Conservation (phyloP, 768 basidiomycete species). For the Kwoniella bestiolae region DNA sequence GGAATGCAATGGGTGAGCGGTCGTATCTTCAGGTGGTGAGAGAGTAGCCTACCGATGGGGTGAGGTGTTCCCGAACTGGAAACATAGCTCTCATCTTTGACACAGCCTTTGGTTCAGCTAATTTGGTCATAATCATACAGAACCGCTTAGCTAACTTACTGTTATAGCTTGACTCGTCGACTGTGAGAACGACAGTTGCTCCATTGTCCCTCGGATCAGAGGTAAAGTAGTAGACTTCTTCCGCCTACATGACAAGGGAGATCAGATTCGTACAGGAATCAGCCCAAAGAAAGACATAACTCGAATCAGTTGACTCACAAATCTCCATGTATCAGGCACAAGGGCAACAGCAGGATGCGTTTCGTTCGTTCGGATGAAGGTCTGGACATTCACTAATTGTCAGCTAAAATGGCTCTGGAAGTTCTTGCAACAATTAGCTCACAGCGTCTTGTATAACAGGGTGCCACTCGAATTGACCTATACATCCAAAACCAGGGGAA, state of each 20-base stretch:
- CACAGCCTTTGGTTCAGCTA: neutral
- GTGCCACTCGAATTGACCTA: slow-evolving; percentile 75
- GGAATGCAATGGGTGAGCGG: neutral
- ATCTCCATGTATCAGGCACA: slow-evolving; percentile 58
- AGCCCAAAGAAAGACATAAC: no score
- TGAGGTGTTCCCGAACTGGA: slow-evolving; percentile 61
- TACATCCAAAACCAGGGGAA: no score
- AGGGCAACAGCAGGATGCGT: slow-evolving; percentile 68
- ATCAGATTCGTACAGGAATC: no score
- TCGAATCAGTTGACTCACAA: slow-evolving; percentile 45
- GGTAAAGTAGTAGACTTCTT: slow-evolving; percentile 68
- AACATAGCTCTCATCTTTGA: slow-evolving; percentile 4
- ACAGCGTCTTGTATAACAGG: slow-evolving; percentile 70
- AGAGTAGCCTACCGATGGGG: slow-evolving; percentile 60
- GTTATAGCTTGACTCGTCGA: slow-evolving; percentile 68
- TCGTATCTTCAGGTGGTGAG: neutral
- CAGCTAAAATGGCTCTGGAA: slow-evolving; percentile 1
- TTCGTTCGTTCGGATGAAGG: slow-evolving; percentile 64
- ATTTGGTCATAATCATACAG: neutral
- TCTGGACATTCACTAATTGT: slow-evolving; percentile 46
- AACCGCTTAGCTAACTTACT: slow-evolving; percentile 58
- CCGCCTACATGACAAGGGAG: no score
- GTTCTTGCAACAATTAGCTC: slow-evolving; percentile 31
- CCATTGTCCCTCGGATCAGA: slow-evolving; percentile 71
- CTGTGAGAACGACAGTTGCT: slow-evolving; percentile 67